A percentile compares a stretch with the other conserved stretches of the same genome.
phyloP scores from a whole-genome alignment of 345 rosid species.

The Erucastrum elatum region DNA sequence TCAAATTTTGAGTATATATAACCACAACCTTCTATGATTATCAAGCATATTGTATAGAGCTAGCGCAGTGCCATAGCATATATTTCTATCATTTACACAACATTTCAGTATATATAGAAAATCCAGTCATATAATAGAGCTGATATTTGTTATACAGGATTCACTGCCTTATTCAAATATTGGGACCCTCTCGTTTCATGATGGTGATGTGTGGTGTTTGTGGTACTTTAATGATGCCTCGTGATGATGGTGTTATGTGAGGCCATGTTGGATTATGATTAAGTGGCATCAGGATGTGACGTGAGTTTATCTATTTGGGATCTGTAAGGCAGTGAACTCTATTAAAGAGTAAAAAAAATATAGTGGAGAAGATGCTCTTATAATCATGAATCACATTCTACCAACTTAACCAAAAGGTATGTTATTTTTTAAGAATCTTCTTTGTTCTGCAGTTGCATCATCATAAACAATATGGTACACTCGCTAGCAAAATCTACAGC shows the following conservation, averaged over 20 bases:
- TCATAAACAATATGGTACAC: background rate
- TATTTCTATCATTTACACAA: background rate
- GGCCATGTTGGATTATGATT: conserved; percentile 6
- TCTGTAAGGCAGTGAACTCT: background rate
- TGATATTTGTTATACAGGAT: background rate
- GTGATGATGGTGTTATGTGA: conserved; percentile 3
- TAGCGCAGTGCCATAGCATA: background rate
- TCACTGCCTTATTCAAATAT: background rate
- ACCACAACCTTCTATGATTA: background rate
- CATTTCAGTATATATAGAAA: background rate
- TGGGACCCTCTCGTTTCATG: conserved; percentile 17
- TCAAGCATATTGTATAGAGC: conserved; percentile 25
- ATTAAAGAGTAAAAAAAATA: too few species aligned
- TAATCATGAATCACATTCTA: background rate
- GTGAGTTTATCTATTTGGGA: background rate
- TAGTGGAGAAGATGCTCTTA: background rate
- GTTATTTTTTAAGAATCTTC: background rate
- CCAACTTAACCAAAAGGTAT: background rate
- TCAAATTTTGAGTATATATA: conserved; percentile 7
- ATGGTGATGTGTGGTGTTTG: conserved; percentile 20
- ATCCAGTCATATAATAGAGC: background rate
- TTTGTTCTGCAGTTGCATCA: conserved; percentile 5
- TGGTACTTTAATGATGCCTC: conserved; percentile 5
- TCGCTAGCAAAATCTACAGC: conserved; percentile 17
- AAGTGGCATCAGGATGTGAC: conserved; percentile 21